phyloP scores from a whole-genome alignment of 2,329 filamentous ascomycete species.

The Apiospora hydei region DNA sequence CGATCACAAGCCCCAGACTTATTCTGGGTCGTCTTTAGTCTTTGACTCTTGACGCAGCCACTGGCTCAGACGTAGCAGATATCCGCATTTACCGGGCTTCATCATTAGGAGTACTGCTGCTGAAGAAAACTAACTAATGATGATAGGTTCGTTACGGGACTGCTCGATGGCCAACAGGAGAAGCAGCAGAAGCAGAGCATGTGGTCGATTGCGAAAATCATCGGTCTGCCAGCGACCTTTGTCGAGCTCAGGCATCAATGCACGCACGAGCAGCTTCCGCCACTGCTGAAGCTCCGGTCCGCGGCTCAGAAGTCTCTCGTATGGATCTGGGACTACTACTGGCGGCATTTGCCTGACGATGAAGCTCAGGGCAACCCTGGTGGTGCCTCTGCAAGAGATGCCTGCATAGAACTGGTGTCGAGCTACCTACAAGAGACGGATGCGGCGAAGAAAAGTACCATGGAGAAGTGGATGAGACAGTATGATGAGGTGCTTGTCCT shows the following conservation, averaged over 20 bases:
- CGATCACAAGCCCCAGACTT: background rate
- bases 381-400: conserved; percentile 22
- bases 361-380: conserved; percentile 23
- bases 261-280: conserved; percentile 87
- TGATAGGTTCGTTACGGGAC: conserved; percentile 77
- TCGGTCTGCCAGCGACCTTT: conserved; percentile 77
- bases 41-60: background rate
- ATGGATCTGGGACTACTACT: conserved; percentile 94
- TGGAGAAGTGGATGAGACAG: conserved; percentile 42
- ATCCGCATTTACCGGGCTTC: background rate
- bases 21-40: background rate
- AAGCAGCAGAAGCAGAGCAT: conserved; percentile 73
- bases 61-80: background rate
- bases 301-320: conserved; percentile 74
- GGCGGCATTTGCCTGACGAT: conserved; percentile 58
- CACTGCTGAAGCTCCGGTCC: conserved; percentile 73
- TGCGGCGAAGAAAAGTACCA: conserved; percentile 26
- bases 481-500: conserved; percentile 49
- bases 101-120: background rate
- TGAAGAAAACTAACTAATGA: conserved; percentile 5
- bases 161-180: conserved; percentile 77
- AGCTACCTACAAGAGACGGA: conserved; percentile 44
- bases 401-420: conserved; percentile 46
- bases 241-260: conserved; percentile 90
- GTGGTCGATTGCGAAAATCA: conserved; percentile 73